Evolutionary conservation across 2,329 filamentous ascomycete species (phyloP).

Genomic region (Phialocephala sp.): DNA sequence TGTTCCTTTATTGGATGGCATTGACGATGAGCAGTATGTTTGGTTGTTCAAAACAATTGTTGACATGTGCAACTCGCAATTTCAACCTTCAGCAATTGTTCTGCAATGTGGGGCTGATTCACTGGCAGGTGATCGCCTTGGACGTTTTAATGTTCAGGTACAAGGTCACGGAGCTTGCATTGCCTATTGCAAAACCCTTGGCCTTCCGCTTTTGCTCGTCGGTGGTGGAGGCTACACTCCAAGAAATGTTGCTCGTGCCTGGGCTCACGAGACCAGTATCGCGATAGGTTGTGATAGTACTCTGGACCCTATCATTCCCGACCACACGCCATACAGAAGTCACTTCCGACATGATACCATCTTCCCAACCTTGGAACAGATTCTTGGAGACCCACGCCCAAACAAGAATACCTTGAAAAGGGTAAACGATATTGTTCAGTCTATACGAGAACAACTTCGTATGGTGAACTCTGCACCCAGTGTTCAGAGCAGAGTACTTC

Average conservation of each 20-base stretch:
- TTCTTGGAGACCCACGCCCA: constrained; percentile 66
- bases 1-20: constrained; percentile 87
- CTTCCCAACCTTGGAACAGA: constrained; percentile 83
- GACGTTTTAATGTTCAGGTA: constrained; percentile 96
- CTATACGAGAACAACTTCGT: constrained; percentile 82
- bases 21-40: constrained; percentile 88
- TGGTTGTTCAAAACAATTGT: constrained; percentile 84
- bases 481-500: constrained; percentile 82
- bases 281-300: constrained; percentile 76
- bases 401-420: constrained; percentile 83
- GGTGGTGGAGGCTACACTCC: constrained; percentile 97
- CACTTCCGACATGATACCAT: constrained; percentile 89
- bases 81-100: constrained; percentile 89
- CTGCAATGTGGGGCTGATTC: constrained; percentile 96
- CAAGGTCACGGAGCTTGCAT: constrained; percentile 93
- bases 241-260: constrained; percentile 92
- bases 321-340: constrained; percentile 82
- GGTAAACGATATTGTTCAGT: constrained; percentile 75
- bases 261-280: constrained; percentile 95
- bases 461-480: constrained; percentile 87
- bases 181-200: constrained; percentile 81
- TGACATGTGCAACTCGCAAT: constrained; percentile 77
- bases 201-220: constrained; percentile 84
- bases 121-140: constrained; percentile 88
- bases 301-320: constrained; percentile 75